Evolutionary conservation across 768 basidiomycete genomes (phyloP).

Genomic region (Filobasidium floriforme): DNA sequence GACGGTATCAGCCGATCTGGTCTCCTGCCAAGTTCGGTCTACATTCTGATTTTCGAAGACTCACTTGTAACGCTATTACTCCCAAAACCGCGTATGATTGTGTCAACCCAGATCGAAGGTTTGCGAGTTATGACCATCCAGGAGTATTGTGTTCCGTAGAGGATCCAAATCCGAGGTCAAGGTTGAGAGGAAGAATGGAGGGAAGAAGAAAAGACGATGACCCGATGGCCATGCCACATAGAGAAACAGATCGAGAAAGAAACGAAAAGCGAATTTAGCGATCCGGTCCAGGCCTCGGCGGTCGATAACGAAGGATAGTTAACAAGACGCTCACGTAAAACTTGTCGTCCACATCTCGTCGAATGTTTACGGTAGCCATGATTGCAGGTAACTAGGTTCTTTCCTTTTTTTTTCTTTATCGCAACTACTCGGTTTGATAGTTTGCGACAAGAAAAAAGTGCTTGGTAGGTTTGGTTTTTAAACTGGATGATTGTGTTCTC

Average conservation of each 20-base stretch:
- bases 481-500: too few relatives aligned
- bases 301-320: too few relatives aligned
- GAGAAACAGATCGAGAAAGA: conserved; percentile 3
- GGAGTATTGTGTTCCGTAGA: too few relatives aligned
- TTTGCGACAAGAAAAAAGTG: background rate
- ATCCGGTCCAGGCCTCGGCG: background rate
- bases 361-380: conserved; percentile 45
- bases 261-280: background rate
- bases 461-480: background rate
- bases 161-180: too few relatives aligned
- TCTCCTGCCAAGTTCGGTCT: too few relatives aligned
- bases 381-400: conserved; percentile 8
- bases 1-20: background rate
- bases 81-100: background rate
- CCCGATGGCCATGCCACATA: background rate
- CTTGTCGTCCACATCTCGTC: conserved; percentile 45
- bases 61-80: background rate
- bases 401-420: background rate
- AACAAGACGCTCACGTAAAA: conserved; percentile 38
- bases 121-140: too few relatives aligned
- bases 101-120: too few relatives aligned
- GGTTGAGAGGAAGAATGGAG: too few relatives aligned
- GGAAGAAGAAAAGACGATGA: too few relatives aligned
- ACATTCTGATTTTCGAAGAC: background rate
- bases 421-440: conserved; percentile 1